A percentile compares a stretch with the other conserved stretches of the same genome.
Evolutionary conservation across 176 grass and related monocot genomes (phyloP).

Genomic region (Neostapfia colusana): DNA sequence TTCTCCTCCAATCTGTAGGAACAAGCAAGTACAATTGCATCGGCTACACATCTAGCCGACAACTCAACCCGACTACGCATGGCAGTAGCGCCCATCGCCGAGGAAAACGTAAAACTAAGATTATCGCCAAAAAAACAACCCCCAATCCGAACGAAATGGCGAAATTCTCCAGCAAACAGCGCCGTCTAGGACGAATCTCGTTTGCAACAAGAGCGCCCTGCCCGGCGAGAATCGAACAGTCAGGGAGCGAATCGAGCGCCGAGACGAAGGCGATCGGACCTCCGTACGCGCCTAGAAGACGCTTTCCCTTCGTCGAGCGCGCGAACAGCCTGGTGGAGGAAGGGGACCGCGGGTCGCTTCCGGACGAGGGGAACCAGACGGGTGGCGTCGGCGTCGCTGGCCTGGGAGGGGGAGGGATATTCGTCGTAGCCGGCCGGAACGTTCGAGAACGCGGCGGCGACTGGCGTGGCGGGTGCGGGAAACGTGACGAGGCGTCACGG

Average conservation of each 20-base stretch:
- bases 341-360: not conserved
- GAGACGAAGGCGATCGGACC: not conserved
- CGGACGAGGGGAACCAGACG: not conserved
- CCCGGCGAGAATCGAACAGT: not conserved
- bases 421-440: constrained; percentile 21
- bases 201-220: not conserved
- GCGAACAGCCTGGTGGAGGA: not conserved
- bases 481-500: not conserved
- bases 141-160: not conserved
- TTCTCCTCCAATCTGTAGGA: not conserved
- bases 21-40: not conserved
- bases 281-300: constrained; percentile 9
- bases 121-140: not conserved
- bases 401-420: not conserved
- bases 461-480: not conserved
- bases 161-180: not conserved
- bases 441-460: constrained; percentile 29
- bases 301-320: not conserved
- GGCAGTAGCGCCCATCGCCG: not conserved
- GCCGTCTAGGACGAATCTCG: not conserved
- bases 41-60: not conserved
- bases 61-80: not conserved
- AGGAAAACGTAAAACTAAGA: not conserved
- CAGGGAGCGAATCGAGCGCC: not conserved
- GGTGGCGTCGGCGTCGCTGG: not conserved